phyloP scores from a whole-genome alignment of 371 early-diverging fungal genomes.

The Mortierella sp. region DNA sequence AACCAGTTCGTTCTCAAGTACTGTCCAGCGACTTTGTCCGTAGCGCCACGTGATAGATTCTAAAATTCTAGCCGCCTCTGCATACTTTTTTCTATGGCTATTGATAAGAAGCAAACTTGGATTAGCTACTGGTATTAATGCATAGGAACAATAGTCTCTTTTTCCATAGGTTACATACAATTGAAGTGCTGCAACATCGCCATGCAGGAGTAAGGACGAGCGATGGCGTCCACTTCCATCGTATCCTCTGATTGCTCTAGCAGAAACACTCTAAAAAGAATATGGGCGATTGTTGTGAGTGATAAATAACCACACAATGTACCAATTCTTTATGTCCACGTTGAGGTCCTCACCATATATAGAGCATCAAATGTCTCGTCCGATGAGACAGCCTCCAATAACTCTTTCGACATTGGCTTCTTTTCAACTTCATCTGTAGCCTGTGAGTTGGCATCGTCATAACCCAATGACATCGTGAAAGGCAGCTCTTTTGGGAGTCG shows the following conservation, averaged over 20 bases:
- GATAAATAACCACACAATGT: not conserved
- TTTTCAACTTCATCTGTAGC: conserved; percentile 40
- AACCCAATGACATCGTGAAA: conserved; percentile 67
- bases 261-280: conserved; percentile 40
- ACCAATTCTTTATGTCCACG: not conserved
- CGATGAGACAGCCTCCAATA: conserved; percentile 72
- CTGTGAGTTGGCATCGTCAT: conserved; percentile 26
- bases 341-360: conserved; percentile 70
- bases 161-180: conserved; percentile 66
- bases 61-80: conserved; percentile 76
- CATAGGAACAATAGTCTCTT: not conserved
- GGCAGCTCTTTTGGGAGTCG: conserved; percentile 67
- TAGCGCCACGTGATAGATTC: conserved; percentile 75
- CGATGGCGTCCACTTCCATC: conserved; percentile 73
- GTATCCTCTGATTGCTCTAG: conserved; percentile 77
- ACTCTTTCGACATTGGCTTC: conserved; percentile 74
- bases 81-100: conserved; percentile 74
- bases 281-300: not conserved
- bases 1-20: conserved; percentile 78
- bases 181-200: conserved; percentile 83
- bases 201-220: conserved; percentile 73
- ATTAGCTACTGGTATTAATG: not conserved
- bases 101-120: not conserved
- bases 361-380: conserved; percentile 79
- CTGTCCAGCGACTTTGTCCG: conserved; percentile 78